Percentiles rank a stretch among this genome's conserved stretches.
Evolutionary conservation across 2,329 filamentous ascomycete genomes (phyloP).

Genomic region (Canariomyces notabilis): DNA sequence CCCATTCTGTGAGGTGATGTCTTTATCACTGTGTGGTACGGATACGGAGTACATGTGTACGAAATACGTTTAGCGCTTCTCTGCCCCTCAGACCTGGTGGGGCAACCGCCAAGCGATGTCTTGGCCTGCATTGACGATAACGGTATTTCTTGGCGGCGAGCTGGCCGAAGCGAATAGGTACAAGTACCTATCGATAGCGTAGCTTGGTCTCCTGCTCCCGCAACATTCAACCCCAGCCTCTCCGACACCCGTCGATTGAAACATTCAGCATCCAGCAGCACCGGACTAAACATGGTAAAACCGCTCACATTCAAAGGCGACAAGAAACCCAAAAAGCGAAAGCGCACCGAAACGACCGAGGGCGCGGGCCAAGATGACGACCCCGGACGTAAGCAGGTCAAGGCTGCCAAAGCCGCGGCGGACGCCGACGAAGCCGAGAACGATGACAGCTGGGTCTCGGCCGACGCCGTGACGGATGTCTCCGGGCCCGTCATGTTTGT

Average conservation of each 20-base stretch:
- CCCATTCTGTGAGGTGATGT: conserved; percentile 1
- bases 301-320: conserved; percentile 94
- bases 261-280: too few relatives aligned
- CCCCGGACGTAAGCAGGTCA: conserved; percentile 31
- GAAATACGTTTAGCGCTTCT: neutral
- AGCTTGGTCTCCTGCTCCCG: neutral
- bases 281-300: conserved; percentile 72
- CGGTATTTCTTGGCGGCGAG: too few relatives aligned
- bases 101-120: conserved; percentile 13
- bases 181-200: conserved; percentile 23
- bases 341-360: conserved; percentile 56
- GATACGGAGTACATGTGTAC: too few relatives aligned
- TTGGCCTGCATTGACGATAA: too few relatives aligned
- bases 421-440: conserved; percentile 42
- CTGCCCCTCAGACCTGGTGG: conserved; percentile 15
- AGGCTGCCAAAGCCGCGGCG: conserved; percentile 33
- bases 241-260: too few relatives aligned
- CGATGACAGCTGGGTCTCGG: conserved; percentile 89
- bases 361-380: conserved; percentile 39
- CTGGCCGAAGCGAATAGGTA: too few relatives aligned
- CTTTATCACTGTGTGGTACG: too few relatives aligned
- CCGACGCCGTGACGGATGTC: conserved; percentile 68
- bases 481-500: conserved; percentile 79
- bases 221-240: neutral
- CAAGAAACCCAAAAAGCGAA: conserved; percentile 89